phyloP scores from a whole-genome alignment of 2,329 filamentous ascomycete genomes.

The Calycina herbarum region DNA sequence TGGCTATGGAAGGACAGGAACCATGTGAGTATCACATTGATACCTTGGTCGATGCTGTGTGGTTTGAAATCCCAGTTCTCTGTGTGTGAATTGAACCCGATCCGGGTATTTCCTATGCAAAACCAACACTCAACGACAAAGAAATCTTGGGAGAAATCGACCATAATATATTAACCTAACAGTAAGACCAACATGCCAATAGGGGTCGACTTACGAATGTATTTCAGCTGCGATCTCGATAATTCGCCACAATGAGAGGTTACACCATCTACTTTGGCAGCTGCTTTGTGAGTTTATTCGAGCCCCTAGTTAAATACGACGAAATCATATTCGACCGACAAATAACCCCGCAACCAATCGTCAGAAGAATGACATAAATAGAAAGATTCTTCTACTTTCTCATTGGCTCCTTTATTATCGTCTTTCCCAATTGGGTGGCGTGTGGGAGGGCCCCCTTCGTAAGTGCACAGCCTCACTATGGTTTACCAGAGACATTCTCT shows the following conservation, averaged over 20 bases:
- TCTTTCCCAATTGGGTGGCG: neutral
- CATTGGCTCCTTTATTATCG: neutral
- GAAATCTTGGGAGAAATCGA: too few species aligned
- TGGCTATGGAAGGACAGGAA: neutral
- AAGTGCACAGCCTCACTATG: slow-evolving; percentile 1
- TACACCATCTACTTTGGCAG: neutral
- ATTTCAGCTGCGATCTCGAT: neutral
- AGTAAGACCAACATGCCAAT: neutral
- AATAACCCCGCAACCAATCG: neutral
- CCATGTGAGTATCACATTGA: slow-evolving; percentile 2
- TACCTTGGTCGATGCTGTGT: neutral
- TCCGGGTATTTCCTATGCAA: neutral
- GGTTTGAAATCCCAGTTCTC: neutral
- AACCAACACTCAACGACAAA: neutral
- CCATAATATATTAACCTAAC: neutral
- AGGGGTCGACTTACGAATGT: neutral
- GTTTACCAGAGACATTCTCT: neutral
- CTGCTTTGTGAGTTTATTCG: neutral
- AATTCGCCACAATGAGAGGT: neutral
- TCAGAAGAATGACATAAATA: neutral
- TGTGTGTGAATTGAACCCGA: neutral
- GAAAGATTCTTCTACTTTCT: neutral
- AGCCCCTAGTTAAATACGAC: neutral
- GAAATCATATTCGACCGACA: neutral
- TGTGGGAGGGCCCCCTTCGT: neutral